Conservation (phyloP, 176 grass and related monocot genomes). For the Aegilops speltoides region DNA sequence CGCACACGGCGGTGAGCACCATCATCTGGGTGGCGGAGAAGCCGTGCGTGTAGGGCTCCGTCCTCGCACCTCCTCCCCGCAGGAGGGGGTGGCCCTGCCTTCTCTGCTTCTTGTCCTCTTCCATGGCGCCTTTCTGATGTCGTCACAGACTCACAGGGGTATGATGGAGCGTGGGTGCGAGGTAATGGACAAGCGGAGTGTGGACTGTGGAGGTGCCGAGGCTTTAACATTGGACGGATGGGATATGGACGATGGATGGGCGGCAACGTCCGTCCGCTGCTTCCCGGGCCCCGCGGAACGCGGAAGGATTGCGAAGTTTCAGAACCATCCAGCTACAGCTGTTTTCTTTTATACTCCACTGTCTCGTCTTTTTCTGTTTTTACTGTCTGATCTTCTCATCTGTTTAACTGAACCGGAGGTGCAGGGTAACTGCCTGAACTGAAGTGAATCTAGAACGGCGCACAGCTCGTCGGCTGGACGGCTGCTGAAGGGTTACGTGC, state of each 20-base stretch:
- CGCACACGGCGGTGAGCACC: slow-evolving; percentile 55
- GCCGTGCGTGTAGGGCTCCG: slow-evolving; percentile 64
- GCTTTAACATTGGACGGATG: neutral
- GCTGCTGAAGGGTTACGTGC: neutral
- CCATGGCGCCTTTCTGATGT: slow-evolving; percentile 6
- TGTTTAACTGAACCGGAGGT: slow-evolving; percentile 15
- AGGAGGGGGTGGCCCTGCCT: slow-evolving; percentile 69
- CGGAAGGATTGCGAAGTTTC: neutral
- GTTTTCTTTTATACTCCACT: neutral
- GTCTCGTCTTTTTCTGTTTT: neutral
- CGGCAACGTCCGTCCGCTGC: neutral
- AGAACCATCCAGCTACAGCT: neutral
- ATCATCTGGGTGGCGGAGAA: slow-evolving; percentile 76
- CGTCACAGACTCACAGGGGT: neutral
- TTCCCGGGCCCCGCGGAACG: neutral
- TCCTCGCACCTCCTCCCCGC: slow-evolving; percentile 33
- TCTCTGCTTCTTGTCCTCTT: slow-evolving; percentile 6
- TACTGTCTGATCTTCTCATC: too few species aligned
- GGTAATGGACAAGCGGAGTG: slow-evolving; percentile 1
- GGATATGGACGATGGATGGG: neutral
- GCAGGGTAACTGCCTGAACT: neutral
- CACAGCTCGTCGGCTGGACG: neutral
- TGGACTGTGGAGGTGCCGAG: neutral
- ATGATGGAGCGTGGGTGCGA: neutral
- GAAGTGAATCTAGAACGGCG: slow-evolving; percentile 22